Base-by-base conservation (phyloP, 169 alveolate species). In the Plasmodium relictum region DNA sequence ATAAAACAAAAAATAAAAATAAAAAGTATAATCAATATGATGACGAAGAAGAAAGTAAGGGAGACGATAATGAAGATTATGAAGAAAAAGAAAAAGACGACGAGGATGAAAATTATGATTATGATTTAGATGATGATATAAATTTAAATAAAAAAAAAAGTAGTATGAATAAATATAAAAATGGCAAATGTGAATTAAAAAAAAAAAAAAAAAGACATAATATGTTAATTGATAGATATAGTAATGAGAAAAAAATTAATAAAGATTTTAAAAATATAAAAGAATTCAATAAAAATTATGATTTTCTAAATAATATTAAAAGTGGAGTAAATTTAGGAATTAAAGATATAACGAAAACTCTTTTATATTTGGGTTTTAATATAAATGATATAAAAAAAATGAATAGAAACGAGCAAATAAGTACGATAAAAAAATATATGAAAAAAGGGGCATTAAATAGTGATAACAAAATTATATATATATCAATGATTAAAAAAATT, bases 341-440 rank as follows among this genome's bases (percentile, higher is more conserved):
- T 0, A 83, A 65, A 14, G 91, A 83, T 18, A 37, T 83, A 9
- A 61, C 73, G 1, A 83, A 54, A 26, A 22, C 48, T 6, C 69
- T 83, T 26, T 45, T 83, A 8, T 26, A 20, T 14, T 31, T 83
- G 5, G 85, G 85, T 16, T 52, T 68, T 22, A 37, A 37, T 20
- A 56, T 68, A 31, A 16, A 16, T 8, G 73, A 68, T 9, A 59
- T 83, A 26, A 83, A 59, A 45, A 50, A 48, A 16, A 83, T 83
- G 91, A 83, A 20, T 52, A 10, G 65, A 68, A 54, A 61, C 39
- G 85, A 68, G 16, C 91, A 83, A 16, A 56, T 83, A 83, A 68
- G 26, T 68, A 68, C 37, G 16, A 18, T 83, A n/a, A 83, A 56
- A 24, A 41, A 31, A 20, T 26, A 31, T 24, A 83, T 68, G 5